Evolutionary conservation across 2,329 filamentous ascomycete genomes (phyloP).

Genomic region (Penicillium crustosum): DNA sequence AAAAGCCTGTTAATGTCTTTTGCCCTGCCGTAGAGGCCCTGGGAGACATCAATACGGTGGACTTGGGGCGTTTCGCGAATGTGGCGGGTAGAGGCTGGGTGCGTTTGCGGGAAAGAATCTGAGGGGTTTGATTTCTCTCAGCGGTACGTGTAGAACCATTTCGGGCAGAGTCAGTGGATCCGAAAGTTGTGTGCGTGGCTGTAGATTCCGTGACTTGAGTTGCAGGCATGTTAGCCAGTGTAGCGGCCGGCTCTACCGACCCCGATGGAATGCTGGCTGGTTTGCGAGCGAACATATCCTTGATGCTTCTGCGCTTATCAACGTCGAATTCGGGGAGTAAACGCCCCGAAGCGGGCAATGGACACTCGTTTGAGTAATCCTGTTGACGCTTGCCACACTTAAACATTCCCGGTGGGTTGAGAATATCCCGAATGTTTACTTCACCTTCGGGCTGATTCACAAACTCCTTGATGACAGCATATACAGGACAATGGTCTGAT

Average conservation of each 20-base stretch:
- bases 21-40: conserved; percentile 49
- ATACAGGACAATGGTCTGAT: conserved; percentile 95
- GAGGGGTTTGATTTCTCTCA: conserved; percentile 6
- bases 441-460: conserved; percentile 55
- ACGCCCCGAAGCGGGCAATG: conserved; percentile 74
- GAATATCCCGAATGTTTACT: conserved; percentile 64
- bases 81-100: conserved; percentile 33
- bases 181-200: neutral
- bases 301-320: conserved; percentile 77
- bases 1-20: conserved; percentile 74
- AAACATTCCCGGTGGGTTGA: conserved; percentile 77
- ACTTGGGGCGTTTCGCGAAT: conserved; percentile 54
- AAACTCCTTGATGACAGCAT: conserved; percentile 66
- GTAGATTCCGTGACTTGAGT: conserved; percentile 1
- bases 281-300: conserved; percentile 82
- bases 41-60: conserved; percentile 28
- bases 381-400: conserved; percentile 62
- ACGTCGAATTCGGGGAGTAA: conserved; percentile 75
- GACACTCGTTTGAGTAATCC: conserved; percentile 64
- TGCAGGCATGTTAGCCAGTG: neutral
- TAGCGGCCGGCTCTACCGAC: conserved; percentile 7
- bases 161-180: neutral
- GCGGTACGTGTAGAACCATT: neutral
- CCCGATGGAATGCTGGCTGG: conserved; percentile 31
- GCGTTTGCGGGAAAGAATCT: conserved; percentile 39